Evolutionary conservation across 2,329 filamentous ascomycete genomes (phyloP).

Genomic region (Coniochaeta sp.): DNA sequence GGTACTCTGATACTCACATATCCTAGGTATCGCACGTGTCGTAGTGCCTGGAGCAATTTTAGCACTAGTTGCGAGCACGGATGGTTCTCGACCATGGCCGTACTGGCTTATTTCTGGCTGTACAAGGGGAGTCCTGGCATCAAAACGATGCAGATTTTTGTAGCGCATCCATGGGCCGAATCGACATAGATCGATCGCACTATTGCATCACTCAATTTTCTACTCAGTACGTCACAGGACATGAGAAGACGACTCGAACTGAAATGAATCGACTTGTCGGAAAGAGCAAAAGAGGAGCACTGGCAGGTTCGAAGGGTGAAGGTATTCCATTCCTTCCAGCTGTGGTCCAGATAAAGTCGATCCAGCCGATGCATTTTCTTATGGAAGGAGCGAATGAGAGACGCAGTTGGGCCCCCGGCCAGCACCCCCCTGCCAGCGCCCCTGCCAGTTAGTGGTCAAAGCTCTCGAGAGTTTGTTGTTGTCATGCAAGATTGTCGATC

Average conservation of each 20-base stretch:
- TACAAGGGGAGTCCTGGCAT: background rate
- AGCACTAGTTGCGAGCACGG: background rate
- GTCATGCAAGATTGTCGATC: conserved; percentile 1
- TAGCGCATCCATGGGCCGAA: background rate
- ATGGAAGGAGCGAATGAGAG: background rate
- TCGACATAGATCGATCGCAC: no score
- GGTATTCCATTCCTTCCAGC: background rate
- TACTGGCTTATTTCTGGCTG: background rate
- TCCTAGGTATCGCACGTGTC: no score
- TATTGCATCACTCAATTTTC: background rate
- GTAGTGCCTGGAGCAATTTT: background rate
- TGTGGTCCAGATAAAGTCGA: background rate
- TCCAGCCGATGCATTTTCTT: background rate
- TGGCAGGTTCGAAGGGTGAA: background rate
- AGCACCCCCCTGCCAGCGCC: no score
- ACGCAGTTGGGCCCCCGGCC: no score
- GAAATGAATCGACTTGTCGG: no score
- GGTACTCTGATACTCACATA: no score
- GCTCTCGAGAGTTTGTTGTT: background rate
- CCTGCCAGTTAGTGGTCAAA: background rate
- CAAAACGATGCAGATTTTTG: background rate
- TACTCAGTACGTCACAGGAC: no score
- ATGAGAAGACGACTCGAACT: background rate
- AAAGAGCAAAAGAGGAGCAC: no score
- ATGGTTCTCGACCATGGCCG: background rate